Evolutionary conservation across 805 yeast species (phyloP).

Genomic region (Hanseniaspora hatyaiensis): DNA sequence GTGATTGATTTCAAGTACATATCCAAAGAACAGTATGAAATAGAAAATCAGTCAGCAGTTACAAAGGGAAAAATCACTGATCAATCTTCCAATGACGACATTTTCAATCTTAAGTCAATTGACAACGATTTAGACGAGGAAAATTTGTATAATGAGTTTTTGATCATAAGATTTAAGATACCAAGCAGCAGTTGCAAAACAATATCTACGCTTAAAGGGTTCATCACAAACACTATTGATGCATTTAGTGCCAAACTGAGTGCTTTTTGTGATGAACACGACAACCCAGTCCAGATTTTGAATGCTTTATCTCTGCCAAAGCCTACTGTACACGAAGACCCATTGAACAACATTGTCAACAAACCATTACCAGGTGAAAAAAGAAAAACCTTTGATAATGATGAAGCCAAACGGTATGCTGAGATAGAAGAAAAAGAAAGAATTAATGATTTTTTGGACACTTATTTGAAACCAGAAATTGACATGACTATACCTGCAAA

Average conservation of each 20-base stretch:
- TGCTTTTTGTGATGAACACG: slow-evolving; percentile 28
- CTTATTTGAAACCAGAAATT: slow-evolving; percentile 15
- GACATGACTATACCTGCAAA: slow-evolving; percentile 9
- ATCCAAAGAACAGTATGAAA: slow-evolving; percentile 51
- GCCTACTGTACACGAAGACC: slow-evolving; percentile 43
- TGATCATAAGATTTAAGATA: slow-evolving; percentile 66
- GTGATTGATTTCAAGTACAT: slow-evolving; percentile 64
- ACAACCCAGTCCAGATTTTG: slow-evolving; percentile 15
- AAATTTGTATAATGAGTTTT: slow-evolving; percentile 47
- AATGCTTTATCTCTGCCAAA: slow-evolving; percentile 34
- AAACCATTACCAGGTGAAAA: slow-evolving; percentile 35
- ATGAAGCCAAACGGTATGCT: background rate
- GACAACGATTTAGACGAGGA: slow-evolving; percentile 26
- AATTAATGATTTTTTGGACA: slow-evolving; percentile 10
- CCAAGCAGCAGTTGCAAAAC: slow-evolving; percentile 25
- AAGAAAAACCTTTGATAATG: slow-evolving; percentile 18
- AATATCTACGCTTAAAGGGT: slow-evolving; percentile 45
- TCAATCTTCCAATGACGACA: slow-evolving; percentile 29
- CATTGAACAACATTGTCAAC: slow-evolving; percentile 34
- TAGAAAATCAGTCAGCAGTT: slow-evolving; percentile 15
- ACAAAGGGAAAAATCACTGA: slow-evolving; percentile 5
- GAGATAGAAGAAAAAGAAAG: slow-evolving; percentile 4
- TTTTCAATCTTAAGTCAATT: slow-evolving; percentile 37
- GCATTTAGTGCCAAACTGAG: slow-evolving; percentile 38
- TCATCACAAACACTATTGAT: slow-evolving; percentile 46